Evolutionary conservation across 2,329 filamentous ascomycete species (phyloP).

Genomic region (Pseudocercospora cruenta): DNA sequence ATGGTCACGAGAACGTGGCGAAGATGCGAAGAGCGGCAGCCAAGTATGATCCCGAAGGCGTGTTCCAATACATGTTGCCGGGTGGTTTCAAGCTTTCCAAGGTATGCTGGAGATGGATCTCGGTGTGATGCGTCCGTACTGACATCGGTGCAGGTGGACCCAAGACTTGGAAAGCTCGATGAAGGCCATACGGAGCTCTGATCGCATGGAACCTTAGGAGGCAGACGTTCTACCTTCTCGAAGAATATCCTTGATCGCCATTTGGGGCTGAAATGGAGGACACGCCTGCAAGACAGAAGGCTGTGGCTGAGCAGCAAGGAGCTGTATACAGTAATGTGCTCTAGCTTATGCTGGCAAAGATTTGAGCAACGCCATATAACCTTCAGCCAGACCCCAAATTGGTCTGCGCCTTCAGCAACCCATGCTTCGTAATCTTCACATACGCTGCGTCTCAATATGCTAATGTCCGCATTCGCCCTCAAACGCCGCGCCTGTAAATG

Average conservation of each 20-base stretch:
- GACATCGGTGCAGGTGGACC: background rate
- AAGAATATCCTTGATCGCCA: background rate
- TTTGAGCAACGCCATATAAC: background rate
- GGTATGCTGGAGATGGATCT: conserved; percentile 9
- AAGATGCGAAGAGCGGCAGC: conserved; percentile 19
- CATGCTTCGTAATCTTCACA: background rate
- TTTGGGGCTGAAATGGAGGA: background rate
- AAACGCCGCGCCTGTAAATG: background rate
- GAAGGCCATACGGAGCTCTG: background rate
- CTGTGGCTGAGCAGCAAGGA: background rate
- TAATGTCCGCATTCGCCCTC: background rate
- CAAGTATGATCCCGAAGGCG: conserved; percentile 22
- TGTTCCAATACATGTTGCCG: conserved; percentile 26
- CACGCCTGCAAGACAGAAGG: background rate
- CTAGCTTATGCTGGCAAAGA: background rate
- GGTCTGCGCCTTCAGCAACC: too few species aligned
- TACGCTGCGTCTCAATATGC: background rate
- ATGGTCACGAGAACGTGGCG: conserved; percentile 24
- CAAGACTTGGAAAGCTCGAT: background rate
- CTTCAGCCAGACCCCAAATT: too few species aligned
- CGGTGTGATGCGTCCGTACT: background rate
- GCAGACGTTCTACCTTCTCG: background rate
- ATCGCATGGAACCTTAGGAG: background rate
- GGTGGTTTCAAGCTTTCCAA: conserved; percentile 26
- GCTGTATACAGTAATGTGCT: background rate